Conservation (phyloP, 257 asterid species). For the Ajuga chamaepitys region DNA sequence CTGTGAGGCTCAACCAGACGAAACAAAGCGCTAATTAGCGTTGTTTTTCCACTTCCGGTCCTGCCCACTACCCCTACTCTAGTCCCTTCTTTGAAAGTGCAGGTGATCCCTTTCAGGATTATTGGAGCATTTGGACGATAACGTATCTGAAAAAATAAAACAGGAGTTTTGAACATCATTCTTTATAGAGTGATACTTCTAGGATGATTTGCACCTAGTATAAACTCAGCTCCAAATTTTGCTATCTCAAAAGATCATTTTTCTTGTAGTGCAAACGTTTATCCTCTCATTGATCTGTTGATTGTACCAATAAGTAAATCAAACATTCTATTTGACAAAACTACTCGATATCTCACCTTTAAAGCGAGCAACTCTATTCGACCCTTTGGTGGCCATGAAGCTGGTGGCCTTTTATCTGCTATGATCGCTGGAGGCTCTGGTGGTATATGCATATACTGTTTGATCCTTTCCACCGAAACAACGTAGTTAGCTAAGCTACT, state of each 20-base stretch:
- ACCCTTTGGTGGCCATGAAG: constrained; percentile 65
- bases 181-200: background rate
- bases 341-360: constrained; percentile 26
- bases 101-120: constrained; percentile 68
- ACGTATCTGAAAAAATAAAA: constrained; percentile 37
- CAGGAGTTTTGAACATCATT: background rate
- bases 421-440: constrained; percentile 58
- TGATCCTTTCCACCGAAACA: constrained; percentile 67
- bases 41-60: constrained; percentile 88
- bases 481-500: constrained; percentile 51
- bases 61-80: constrained; percentile 79
- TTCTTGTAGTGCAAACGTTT: too few relatives aligned
- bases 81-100: constrained; percentile 60
- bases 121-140: constrained; percentile 69
- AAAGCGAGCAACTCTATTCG: constrained; percentile 51
- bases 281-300: too few relatives aligned
- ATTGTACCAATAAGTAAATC: too few relatives aligned
- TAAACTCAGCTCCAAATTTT: too few relatives aligned
- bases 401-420: constrained; percentile 45
- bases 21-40: constrained; percentile 64
- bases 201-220: background rate
- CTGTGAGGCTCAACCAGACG: constrained; percentile 71
- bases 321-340: too few relatives aligned
- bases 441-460: constrained; percentile 67
- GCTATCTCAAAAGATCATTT: too few relatives aligned